Base-by-base conservation (phyloP, 305 asterid species). In the Rubia tinctorum region DNA sequence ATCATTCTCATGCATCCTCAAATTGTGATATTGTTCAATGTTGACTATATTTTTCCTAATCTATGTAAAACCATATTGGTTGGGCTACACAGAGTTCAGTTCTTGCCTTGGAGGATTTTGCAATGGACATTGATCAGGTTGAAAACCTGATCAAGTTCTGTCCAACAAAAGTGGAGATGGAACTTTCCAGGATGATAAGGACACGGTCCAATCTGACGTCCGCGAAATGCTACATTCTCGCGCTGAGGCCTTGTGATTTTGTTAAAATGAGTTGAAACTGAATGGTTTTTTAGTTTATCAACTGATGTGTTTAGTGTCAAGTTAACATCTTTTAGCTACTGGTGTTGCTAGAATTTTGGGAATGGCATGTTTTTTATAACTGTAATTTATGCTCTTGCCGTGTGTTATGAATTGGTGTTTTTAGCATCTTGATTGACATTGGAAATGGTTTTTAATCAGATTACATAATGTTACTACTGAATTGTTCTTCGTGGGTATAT, bases 221-320 rank as follows among this genome's bases (percentile, higher is more conserved):
- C 90, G 89, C 75, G 91, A 89, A 80, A 92, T 90, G 98, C 97
- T 95, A 75, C 97, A 92, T 78, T 82, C 96, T 80, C 96, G 96
- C 58, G 97, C 98, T 68, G 96, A 95, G 99, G 99, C 92, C 71
- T 61, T n/a, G 17, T 18, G 25, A 5, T 51, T 51, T 18, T 18
- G 6, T 55, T 37, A 22, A 55, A 55, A 55, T 55, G 60, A 55
- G 60, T 25, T 55, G 60, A 55, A 55, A 37, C 5, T 37, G 40
- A 37, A 37, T 37, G 40, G 7, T 7, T 4, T 37, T 51, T 51
- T 51, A 6, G 7, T 15, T 15, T 0, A 18, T 15, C 1, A 51
- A 5, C 18, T 15, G 58, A 17, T 51, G 18, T 51, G 17, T 27
- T 61, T 67, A 34, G 14, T 43, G 22, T 61, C 30, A 67, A 44